Percentiles rank a stretch among this genome's conserved stretches.
Conservation (phyloP, 2,329 filamentous ascomycete species). For the Neofusicoccum cordaticola region DNA sequence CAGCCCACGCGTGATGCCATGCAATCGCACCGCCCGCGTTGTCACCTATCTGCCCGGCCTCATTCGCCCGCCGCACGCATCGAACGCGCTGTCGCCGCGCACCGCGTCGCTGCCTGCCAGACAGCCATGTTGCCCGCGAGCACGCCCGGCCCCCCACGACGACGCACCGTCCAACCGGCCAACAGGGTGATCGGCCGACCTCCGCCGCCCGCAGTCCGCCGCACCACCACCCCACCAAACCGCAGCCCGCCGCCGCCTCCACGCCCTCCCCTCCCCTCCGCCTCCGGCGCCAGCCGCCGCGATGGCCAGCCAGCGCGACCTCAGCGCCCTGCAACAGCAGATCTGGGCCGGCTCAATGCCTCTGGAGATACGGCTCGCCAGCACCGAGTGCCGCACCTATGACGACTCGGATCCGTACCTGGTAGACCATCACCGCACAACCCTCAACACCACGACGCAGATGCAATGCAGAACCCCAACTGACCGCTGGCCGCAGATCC, state of each 20-base stretch:
- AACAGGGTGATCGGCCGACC: neutral
- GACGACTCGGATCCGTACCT: slow-evolving; percentile 61
- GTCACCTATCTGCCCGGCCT: neutral
- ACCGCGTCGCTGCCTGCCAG: neutral
- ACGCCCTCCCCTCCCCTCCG: slow-evolving; percentile 9
- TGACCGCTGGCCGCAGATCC: slow-evolving; percentile 44
- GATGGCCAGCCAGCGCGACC: slow-evolving; percentile 27
- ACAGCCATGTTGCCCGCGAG: neutral
- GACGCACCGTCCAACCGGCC: neutral
- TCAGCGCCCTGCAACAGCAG: slow-evolving; percentile 44
- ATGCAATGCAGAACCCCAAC: neutral
- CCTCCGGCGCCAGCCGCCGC: slow-evolving; percentile 20
- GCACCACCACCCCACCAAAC: neutral
- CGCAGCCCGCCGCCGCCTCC: neutral
- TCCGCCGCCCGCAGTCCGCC: slow-evolving; percentile 2
- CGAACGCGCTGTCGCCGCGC: no score
- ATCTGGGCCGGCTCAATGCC: slow-evolving; percentile 61
- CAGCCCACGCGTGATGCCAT: neutral
- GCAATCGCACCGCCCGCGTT: neutral
- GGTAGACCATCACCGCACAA: slow-evolving; percentile 35
- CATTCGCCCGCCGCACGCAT: neutral
- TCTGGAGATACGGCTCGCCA: slow-evolving; percentile 58
- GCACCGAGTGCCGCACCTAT: slow-evolving; percentile 59
- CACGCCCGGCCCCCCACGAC: neutral
- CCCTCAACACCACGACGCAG: neutral